These are phyloP conservation scores for Yamadazyma pseudoaaseri DNA, from an alignment of 1,139 yeast genomes.

Conservation along the genomic window DNA sequence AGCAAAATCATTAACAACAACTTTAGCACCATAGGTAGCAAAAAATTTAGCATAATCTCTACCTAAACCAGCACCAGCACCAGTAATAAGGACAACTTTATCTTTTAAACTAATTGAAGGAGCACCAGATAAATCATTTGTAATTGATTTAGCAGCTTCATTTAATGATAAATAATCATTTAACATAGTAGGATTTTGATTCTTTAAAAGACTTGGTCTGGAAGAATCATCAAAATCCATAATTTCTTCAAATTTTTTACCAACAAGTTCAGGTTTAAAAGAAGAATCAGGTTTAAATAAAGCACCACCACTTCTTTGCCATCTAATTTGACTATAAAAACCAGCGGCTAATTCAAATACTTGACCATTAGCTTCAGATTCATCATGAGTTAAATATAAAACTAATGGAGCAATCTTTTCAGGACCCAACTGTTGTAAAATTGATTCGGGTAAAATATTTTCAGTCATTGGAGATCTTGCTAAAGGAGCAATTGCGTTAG, in stretches of 20 bases:
- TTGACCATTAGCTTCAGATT: slow-evolving; percentile 61
- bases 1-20: slow-evolving; percentile 88
- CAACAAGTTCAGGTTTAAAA: slow-evolving; percentile 84
- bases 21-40: slow-evolving; percentile 93
- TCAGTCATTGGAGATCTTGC: slow-evolving; percentile 98
- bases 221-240: slow-evolving; percentile 55
- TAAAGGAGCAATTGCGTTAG: slow-evolving; percentile 88
- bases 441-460: slow-evolving; percentile 78
- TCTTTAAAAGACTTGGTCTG: slow-evolving; percentile 53
- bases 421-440: slow-evolving; percentile 78
- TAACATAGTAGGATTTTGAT: slow-evolving; percentile 64
- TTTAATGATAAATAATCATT: slow-evolving; percentile 60
- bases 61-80: slow-evolving; percentile 96
- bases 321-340: slow-evolving; percentile 84
- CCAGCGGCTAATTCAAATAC: slow-evolving; percentile 95
- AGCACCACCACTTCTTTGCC: slow-evolving; percentile 92
- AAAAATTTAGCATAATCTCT: slow-evolving; percentile 82
- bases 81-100: slow-evolving; percentile 89
- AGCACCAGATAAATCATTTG: slow-evolving; percentile 55
- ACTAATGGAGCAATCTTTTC: slow-evolving; percentile 91
- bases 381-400: slow-evolving; percentile 71
- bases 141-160: slow-evolving; percentile 48
- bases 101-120: slow-evolving; percentile 62
- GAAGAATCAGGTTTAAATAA: slow-evolving; percentile 75
- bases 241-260: slow-evolving; percentile 65